A percentile compares a stretch with the other conserved stretches of the same genome.
Conservation (phyloP, 2,329 filamentous ascomycete genomes). For the Cladophialophora psammophila region DNA sequence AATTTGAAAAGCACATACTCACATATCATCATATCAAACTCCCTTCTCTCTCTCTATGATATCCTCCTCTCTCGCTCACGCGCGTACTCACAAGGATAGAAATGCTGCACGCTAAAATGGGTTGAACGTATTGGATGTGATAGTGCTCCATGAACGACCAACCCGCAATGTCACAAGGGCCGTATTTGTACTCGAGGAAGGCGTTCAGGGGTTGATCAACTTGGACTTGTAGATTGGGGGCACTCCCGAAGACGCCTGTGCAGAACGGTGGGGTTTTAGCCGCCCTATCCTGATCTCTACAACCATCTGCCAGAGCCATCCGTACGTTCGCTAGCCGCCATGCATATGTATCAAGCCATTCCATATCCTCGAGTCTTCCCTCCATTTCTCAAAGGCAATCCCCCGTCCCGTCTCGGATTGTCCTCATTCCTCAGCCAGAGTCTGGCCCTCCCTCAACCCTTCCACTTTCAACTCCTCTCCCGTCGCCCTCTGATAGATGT, state of each 20-base stretch:
- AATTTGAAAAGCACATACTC: too few relatives aligned
- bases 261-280: not conserved
- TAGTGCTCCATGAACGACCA: too few relatives aligned
- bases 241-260: not conserved
- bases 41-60: too few relatives aligned
- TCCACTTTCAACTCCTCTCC: conserved; percentile 89
- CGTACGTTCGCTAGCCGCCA: not conserved
- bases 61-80: too few relatives aligned
- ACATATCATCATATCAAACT: too few relatives aligned
- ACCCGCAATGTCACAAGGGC: too few relatives aligned
- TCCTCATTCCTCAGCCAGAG: conserved; percentile 49
- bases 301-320: not conserved
- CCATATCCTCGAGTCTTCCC: not conserved
- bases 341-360: not conserved
- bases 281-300: conserved; percentile 3
- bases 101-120: too few relatives aligned
- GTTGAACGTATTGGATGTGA: too few relatives aligned
- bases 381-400: not conserved
- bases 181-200: too few relatives aligned
- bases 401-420: not conserved
- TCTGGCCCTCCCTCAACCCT: conserved; percentile 76
- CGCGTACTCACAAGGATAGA: too few relatives aligned
- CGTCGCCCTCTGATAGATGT: conserved; percentile 85
- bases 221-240: not conserved
- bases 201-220: not conserved